Evolutionary conservation across 2,329 filamentous ascomycete genomes (phyloP).

Genomic region (Fusarium sterilihyphosum): DNA sequence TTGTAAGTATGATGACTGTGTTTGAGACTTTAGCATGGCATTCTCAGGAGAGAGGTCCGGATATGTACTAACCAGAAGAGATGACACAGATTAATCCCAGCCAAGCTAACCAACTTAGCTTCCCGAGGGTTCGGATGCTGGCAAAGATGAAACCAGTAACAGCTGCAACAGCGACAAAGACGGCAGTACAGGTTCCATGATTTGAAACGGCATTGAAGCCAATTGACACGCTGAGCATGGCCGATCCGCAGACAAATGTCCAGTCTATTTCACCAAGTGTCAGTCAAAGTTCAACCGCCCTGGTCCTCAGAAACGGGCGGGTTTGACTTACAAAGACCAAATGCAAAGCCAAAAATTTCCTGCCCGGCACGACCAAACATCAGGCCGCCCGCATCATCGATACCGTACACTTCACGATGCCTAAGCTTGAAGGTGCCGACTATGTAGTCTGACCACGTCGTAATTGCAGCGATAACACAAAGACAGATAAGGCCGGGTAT

Average conservation of each 20-base stretch:
- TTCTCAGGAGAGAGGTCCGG: fast-evolving
- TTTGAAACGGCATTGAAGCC: conserved; percentile 51
- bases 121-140: conserved; percentile 46
- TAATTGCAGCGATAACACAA: conserved; percentile 53
- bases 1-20: conserved; percentile 30
- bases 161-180: conserved; percentile 51
- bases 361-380: conserved; percentile 58
- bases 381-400: conserved; percentile 61
- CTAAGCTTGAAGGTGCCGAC: conserved; percentile 60
- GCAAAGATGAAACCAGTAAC: conserved; percentile 43
- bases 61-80: background rate
- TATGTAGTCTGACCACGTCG: conserved; percentile 60
- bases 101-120: conserved; percentile 48
- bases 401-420: conserved; percentile 62
- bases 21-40: background rate
- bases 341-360: conserved; percentile 51
- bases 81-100: conserved; percentile 22
- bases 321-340: conserved; percentile 47
- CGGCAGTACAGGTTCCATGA: conserved; percentile 51
- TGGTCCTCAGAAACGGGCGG: fast-evolving
- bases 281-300: background rate
- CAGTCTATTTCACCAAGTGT: background rate
- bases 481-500: conserved; percentile 59
- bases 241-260: conserved; percentile 16
- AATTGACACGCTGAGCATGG: conserved; percentile 47